Conservation (phyloP, 2,329 filamentous ascomycete genomes). For the Cytospora paraplurivora region DNA sequence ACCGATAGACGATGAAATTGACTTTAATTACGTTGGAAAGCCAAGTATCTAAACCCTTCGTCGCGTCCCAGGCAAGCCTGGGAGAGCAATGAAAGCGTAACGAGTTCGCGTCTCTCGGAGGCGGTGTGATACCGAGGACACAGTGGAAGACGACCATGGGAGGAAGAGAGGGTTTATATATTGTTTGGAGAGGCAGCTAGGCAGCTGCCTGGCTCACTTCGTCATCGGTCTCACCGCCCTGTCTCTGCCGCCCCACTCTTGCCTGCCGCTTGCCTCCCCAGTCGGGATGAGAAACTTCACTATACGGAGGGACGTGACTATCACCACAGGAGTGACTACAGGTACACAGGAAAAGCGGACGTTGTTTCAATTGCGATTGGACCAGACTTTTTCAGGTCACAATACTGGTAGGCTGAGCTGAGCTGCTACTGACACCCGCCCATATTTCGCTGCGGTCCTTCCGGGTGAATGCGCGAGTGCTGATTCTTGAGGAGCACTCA, state of each 20-base stretch:
- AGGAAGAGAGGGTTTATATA: constrained; percentile 16
- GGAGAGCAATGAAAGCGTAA: constrained; percentile 57
- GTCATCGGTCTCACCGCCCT: background rate
- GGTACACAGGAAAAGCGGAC: background rate
- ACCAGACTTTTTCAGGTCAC: background rate
- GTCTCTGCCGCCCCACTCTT: background rate
- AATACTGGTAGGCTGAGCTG: background rate
- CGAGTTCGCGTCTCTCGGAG: constrained; percentile 65
- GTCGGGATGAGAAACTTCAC: background rate
- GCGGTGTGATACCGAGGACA: constrained; percentile 75
- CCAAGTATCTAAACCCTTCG: constrained; percentile 46
- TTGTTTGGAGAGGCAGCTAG: background rate
- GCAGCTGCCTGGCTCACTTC: no score
- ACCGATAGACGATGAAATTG: no score
- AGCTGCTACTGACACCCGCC: background rate
- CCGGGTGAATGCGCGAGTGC: background rate
- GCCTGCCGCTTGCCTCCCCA: background rate
- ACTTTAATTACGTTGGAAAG: no score
- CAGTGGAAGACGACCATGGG: constrained; percentile 58
- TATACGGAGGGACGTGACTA: no score
- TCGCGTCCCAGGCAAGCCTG: constrained; percentile 55
- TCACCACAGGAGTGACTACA: background rate
- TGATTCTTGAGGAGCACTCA: constrained; percentile 4
- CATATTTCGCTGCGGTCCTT: background rate
- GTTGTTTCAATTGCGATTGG: background rate